Conservation (phyloP, 1,284 basidiomycete genomes). For the Sporisorium scitamineum region DNA sequence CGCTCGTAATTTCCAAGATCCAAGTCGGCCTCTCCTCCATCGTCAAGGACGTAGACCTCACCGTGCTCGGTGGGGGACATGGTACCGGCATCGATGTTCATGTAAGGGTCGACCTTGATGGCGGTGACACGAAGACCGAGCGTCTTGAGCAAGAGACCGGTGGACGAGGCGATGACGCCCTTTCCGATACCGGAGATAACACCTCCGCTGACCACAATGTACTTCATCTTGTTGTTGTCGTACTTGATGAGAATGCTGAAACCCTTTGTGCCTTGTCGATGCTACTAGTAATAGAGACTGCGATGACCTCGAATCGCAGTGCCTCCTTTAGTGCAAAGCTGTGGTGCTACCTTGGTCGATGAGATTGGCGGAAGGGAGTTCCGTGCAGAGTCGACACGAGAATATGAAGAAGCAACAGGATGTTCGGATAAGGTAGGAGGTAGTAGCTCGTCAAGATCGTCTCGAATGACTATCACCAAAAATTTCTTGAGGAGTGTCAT, state of each 20-base stretch:
- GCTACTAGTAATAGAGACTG: constrained; percentile 22
- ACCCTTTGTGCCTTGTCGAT: constrained; percentile 5
- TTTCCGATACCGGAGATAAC: constrained; percentile 72
- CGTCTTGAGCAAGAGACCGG: constrained; percentile 94
- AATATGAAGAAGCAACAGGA: constrained; percentile 4
- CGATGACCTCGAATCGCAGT: constrained; percentile 54
- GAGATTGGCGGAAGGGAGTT: not conserved
- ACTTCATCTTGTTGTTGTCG: constrained; percentile 66
- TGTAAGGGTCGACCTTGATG: constrained; percentile 99
- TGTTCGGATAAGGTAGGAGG: constrained; percentile 39
- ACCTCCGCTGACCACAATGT: constrained; percentile 70
- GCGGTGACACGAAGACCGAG: constrained; percentile 95
- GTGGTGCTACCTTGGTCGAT: constrained; percentile 11
- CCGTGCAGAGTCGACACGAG: not conserved
- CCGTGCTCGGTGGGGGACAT: constrained; percentile 99
- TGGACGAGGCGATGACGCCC: constrained; percentile 81
- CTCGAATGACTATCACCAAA: constrained; percentile 3
- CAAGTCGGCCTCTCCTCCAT: constrained; percentile 97
- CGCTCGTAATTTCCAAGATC: constrained; percentile 99
- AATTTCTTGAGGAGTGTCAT: not conserved
- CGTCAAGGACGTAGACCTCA: constrained; percentile 98
- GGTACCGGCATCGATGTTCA: constrained; percentile 99
- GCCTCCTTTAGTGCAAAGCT: constrained; percentile 20
- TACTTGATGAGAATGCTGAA: constrained; percentile 5
- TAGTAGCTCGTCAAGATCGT: constrained; percentile 18